phyloP scores from a whole-genome alignment of 2,329 filamentous ascomycete species.

The Microcera coccophila region DNA sequence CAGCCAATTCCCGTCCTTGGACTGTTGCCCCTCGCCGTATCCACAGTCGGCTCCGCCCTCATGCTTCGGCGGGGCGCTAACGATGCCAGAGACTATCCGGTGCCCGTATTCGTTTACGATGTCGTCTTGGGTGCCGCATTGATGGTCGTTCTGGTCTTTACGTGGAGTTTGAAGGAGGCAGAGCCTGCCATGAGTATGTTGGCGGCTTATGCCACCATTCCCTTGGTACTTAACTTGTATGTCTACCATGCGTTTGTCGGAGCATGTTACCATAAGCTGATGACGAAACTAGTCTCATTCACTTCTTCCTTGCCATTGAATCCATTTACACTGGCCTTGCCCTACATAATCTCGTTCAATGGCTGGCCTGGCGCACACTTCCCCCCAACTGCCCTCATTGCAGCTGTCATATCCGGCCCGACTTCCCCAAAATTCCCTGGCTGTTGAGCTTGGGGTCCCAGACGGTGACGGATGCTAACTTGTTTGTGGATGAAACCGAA shows the following conservation, averaged over 20 bases:
- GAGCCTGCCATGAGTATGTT: constrained; percentile 37
- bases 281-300: constrained; percentile 30
- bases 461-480: constrained; percentile 13
- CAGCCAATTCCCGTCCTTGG: constrained; percentile 37
- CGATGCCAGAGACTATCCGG: constrained; percentile 19
- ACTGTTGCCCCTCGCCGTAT: constrained; percentile 38
- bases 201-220: constrained; percentile 41
- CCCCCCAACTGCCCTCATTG: constrained; percentile 41
- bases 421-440: constrained; percentile 37
- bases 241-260: constrained; percentile 6
- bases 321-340: constrained; percentile 40
- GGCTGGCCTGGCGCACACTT: constrained; percentile 37
- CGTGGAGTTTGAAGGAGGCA: constrained; percentile 32
- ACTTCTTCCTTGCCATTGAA: constrained; percentile 36
- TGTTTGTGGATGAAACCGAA: constrained; percentile 25
- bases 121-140: constrained; percentile 33
- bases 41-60: constrained; percentile 26
- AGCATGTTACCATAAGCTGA: constrained; percentile 2
- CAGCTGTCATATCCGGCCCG: constrained; percentile 35
- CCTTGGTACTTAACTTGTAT: constrained; percentile 40
- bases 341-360: constrained; percentile 36
- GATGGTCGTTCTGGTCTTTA: constrained; percentile 40
- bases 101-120: constrained; percentile 38
- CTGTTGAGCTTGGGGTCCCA: constrained; percentile 20
- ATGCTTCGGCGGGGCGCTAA: constrained; percentile 17